Evolutionary conservation across 164 flowering plant species (phyloP).

Genomic region (Dillenia suffruticosa): DNA sequence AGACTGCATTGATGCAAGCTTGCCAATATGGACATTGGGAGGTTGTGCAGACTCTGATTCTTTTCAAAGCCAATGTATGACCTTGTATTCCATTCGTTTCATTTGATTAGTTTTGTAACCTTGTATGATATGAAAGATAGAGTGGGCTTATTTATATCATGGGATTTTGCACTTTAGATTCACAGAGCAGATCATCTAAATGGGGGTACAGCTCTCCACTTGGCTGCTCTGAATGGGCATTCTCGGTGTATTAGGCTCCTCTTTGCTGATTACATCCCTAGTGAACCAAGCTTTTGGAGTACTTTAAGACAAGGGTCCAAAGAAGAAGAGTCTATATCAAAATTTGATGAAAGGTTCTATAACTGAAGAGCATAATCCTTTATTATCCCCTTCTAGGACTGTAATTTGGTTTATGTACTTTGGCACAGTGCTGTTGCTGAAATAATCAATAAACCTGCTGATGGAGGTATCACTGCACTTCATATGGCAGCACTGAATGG

Average conservation of each 20-base stretch:
- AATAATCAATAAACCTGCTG: conserved; percentile 68
- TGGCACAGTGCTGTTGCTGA: conserved; percentile 47
- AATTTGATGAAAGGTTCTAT: conserved; percentile 57
- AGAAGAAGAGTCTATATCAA: conserved; percentile 26
- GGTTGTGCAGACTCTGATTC: conserved; percentile 81
- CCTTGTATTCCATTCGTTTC: neutral
- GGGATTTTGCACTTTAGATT: conserved; percentile 41
- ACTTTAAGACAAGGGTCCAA: conserved; percentile 27
- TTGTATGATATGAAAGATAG: conserved; percentile 1
- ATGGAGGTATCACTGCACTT: conserved; percentile 94
- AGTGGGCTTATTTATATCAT: neutral
- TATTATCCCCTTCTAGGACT: neutral
- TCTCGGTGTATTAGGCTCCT: conserved; percentile 82
- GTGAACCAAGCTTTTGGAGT: conserved; percentile 48
- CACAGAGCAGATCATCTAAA: conserved; percentile 86
- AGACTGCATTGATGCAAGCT: conserved; percentile 99
- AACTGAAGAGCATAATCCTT: conserved; percentile 1
- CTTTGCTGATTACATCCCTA: conserved; percentile 82
- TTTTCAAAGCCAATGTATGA: conserved; percentile 83
- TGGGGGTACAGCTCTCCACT: conserved; percentile 94
- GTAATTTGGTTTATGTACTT: conserved; percentile 3
- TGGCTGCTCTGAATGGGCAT: conserved; percentile 93
- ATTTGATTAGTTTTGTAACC: neutral
- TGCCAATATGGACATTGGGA: conserved; percentile 99
- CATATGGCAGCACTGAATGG: conserved; percentile 98